Base-by-base conservation (phyloP, 352 stramenopile genomes). In the Phytopythium aichiense region DNA sequence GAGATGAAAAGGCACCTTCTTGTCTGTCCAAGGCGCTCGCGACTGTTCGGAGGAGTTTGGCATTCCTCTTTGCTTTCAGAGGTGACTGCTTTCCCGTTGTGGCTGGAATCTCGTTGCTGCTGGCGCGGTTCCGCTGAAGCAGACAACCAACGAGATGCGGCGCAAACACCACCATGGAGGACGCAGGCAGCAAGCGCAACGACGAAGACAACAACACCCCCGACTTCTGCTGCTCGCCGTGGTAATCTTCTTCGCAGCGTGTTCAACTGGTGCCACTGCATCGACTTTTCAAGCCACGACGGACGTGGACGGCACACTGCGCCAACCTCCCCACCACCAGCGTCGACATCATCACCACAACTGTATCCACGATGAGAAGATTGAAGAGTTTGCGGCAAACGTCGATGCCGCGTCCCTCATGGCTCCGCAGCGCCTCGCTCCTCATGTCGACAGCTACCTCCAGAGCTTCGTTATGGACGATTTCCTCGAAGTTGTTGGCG, bases 311-410 rank as follows among this genome's bases (percentile, higher is more conserved):
- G n/a, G 13, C 23, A 22, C 23, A 20, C 38, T 60, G 23, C 35
- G 11, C 15, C 37, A 33, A 6, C 20, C n/a, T 18, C 4, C 13
- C 25, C 52, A 43, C 7, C 25, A 22, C 37, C 37, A 18, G 40
- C 45, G 7, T 1, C 57, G 59, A 9, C 61, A 69, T 22, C 79
- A 87, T 55, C 81, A 92, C 59, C 67, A 63, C 33, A 64, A 84
- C 57, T 92, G 84, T 58, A 77, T 88, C 13, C 84, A 92, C 53
- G 84, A 92, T n/a, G 74, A 74, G 30, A 82, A 89, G 62, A n/a
- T 69, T 0, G 68, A 74, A 9, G 69, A 65, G 20, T 91, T 92
- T 25, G 72, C 76, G 6, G 64, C 63, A 8, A 76, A 69, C 0
- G 66, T 88, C 37, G 71, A 92, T 31, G 25, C 46, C 12, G 59